Base-by-base conservation (phyloP, 371 early-diverging fungal species). In the Mortierella sp. region DNA sequence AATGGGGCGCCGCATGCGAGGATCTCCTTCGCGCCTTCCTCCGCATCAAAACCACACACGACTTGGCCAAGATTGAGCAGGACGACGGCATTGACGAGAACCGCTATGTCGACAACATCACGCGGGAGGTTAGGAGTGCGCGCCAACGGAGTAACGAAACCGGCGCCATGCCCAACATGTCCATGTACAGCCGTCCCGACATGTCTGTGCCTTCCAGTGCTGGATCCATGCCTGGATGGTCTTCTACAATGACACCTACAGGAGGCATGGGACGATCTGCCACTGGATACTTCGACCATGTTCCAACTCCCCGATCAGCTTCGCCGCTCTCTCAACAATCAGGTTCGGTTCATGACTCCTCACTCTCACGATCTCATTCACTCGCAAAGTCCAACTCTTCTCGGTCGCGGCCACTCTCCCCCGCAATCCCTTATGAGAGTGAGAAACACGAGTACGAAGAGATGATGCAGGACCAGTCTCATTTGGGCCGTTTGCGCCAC, bases 11-110 rank as follows among this genome's bases (percentile, higher is more conserved):
- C 16, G 85, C 85, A 47, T 84, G 85, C 58, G 85, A 84, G 65
- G 85, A 84, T 65, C 74, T 84, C 3, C 81, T 84, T 26, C 81
- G 85, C 7, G 81, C 85, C 7, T 84, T 81, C 72, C 85, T 84
- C n/a, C 81, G 81, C 52, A 84, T 84, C 80, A 84, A 84, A 68
- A 81, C 81, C 21, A 81, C 85, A 3, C 79, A 81, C 34, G 85
- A 84, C 42, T 72, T 84, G 50, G 85, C 85, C 48, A 84, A 84
- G 58, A 84, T 84, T 16, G 85, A 84, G 28, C 79, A 79, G 16
- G 85, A 84, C 57, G 85, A 84, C 47, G 85, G 74, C 26, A 72
- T 81, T 34, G 85, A 84, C n/a, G 85, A 84, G 48, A 84, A 84
- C 55, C 81, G 85, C 5, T 84, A 81, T 76, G 81, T 84, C 24